Evolutionary conservation across 1,284 basidiomycete genomes (phyloP), one percentile per base, ranked within the genome.

Genomic region (Puccinia polysora): DNA sequence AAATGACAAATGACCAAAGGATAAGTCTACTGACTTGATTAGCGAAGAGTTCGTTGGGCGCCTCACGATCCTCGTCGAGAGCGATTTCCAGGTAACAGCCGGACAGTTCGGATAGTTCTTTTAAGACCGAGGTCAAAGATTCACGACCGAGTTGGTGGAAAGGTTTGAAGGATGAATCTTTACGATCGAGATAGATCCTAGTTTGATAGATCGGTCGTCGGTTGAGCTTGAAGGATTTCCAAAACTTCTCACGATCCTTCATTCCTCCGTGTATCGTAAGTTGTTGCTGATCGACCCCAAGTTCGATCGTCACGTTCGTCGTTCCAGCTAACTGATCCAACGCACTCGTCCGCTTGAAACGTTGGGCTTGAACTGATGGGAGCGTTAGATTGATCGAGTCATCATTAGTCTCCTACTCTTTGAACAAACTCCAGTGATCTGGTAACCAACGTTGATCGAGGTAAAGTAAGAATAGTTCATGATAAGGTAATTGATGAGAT

Each of bases 11-110:
- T 6, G 18, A 49, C 25, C 25, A 49, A n/a, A n/a, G 49, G n/a
- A 52, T 3, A 28, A n/a, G n/a, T n/a, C n/a, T n/a, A 23, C 49
- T n/a, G 23, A 52, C 49, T 52, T 50, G 47, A 50, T 50, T 50
- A 5, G 18, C 47, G 18, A 18, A 43, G 40, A 43, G 40, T n/a
- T n/a, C n/a, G n/a, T n/a, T n/a, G n/a, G n/a, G n/a, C n/a, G n/a
- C n/a, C n/a, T n/a, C n/a, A n/a, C n/a, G n/a, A n/a, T n/a, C n/a
- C n/a, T n/a, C n/a, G n/a, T n/a, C n/a, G n/a, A n/a, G n/a, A n/a
- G n/a, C n/a, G 40, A 50, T n/a, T 56, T 56, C 32, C 4, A 56
- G 23, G 6, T 30, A 34, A 28, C 55, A 56, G 15, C 38, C 38
- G 2, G 55, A 18, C 3, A 56, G 32, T n/a, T 36, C 30, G 1